Evolutionary conservation across 2,329 filamentous ascomycete genomes (phyloP).

Genomic region (Trichoderma oligosporum): DNA sequence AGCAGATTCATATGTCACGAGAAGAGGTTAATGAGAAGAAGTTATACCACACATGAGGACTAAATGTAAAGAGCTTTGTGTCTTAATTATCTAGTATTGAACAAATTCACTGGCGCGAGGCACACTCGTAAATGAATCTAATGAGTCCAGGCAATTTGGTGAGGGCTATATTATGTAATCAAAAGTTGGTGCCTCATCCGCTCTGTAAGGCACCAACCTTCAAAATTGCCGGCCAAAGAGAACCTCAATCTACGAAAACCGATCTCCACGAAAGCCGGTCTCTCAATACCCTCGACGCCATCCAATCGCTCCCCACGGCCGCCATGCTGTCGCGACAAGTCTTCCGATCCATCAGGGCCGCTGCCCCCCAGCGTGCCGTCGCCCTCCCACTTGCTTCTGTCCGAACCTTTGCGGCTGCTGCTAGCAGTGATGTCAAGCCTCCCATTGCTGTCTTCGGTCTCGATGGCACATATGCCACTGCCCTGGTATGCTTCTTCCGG

Average conservation of each 20-base stretch:
- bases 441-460: slow-evolving; percentile 90
- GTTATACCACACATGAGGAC: background rate
- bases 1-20: slow-evolving; percentile 10
- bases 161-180: slow-evolving; percentile 30
- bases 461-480: slow-evolving; percentile 97
- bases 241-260: slow-evolving; percentile 32
- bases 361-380: slow-evolving; percentile 56
- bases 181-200: slow-evolving; percentile 37
- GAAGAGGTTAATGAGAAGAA: slow-evolving; percentile 4
- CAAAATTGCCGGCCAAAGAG: slow-evolving; percentile 43
- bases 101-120: no score
- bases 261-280: slow-evolving; percentile 30
- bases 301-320: slow-evolving; percentile 25
- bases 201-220: slow-evolving; percentile 38
- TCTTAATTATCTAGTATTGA: background rate
- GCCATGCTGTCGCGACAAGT: slow-evolving; percentile 60
- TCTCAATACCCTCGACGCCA: slow-evolving; percentile 28
- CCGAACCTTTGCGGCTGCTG: slow-evolving; percentile 75
- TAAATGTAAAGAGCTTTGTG: background rate
- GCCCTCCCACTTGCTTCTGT: slow-evolving; percentile 47
- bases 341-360: slow-evolving; percentile 53
- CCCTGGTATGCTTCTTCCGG: slow-evolving; percentile 68
- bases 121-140: background rate
- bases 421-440: slow-evolving; percentile 68
- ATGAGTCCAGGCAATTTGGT: background rate